Conservation (phyloP, 768 basidiomycete genomes). For the Xerocomus spinulosus region DNA sequence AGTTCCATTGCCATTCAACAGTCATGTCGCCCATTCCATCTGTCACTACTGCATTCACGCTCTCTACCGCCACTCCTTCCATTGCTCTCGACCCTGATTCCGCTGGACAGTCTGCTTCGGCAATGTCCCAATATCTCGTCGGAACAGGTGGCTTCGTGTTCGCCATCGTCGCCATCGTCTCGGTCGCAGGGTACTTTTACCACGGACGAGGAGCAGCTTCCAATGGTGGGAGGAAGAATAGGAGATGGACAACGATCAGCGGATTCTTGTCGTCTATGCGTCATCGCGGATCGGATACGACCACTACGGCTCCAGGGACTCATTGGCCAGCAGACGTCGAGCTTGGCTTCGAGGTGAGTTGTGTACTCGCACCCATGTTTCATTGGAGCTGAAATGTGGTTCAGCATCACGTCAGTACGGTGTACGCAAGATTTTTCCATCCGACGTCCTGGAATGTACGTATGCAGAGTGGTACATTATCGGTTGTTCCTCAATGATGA, state of each 20-base stretch:
- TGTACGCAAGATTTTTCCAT: conserved; percentile 21
- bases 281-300: not conserved
- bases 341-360: conserved; percentile 9
- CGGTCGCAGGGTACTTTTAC: conserved; percentile 13
- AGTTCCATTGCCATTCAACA: not conserved
- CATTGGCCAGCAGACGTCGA: conserved; percentile 8
- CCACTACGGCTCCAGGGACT: not conserved
- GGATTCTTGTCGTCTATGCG: conserved; percentile 8
- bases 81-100: not conserved
- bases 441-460: conserved; percentile 20
- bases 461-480: not conserved
- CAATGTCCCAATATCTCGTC: conserved; percentile 1
- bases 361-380: not conserved
- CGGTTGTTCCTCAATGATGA: not conserved
- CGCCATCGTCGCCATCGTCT: conserved; percentile 7
- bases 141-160: conserved; percentile 17
- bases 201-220: conserved; percentile 9
- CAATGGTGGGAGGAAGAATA: conserved; percentile 1
- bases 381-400: not conserved
- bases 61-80: conserved; percentile 5
- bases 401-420: conserved; percentile 16
- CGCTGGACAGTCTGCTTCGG: not conserved
- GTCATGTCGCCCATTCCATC: conserved; percentile 18
- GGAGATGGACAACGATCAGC: conserved; percentile 5
- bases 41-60: conserved; percentile 6